Conservation (phyloP, 768 basidiomycete genomes). For the Trametes villosa region DNA sequence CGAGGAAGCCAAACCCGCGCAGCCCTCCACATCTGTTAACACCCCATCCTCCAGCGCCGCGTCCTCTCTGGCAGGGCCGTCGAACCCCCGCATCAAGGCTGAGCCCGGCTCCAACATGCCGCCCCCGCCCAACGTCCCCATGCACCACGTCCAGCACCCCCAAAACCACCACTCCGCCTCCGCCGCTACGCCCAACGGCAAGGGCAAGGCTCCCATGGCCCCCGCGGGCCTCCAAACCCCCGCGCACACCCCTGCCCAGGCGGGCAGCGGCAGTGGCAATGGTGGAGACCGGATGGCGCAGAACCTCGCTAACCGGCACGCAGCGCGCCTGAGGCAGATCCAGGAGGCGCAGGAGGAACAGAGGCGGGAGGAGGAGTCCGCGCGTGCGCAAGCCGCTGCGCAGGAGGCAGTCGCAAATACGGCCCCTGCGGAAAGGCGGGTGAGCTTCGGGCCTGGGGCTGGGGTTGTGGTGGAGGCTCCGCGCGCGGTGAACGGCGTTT, state of each 20-base stretch:
- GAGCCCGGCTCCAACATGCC: slow-evolving; percentile 18
- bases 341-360: slow-evolving; percentile 21
- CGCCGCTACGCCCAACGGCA: slow-evolving; percentile 21
- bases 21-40: slow-evolving; percentile 8
- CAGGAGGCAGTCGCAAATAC: neutral
- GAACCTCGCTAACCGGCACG: slow-evolving; percentile 6
- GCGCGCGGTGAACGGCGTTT: neutral
- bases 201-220: slow-evolving; percentile 12
- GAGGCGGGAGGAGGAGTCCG: slow-evolving; percentile 9
- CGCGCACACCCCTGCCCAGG: slow-evolving; percentile 37
- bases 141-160: no score
- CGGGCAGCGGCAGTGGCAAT: neutral
- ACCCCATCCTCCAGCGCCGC: slow-evolving; percentile 17
- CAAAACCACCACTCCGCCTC: no score
- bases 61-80: neutral
- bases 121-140: slow-evolving; percentile 43
- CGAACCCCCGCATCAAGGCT: slow-evolving; percentile 14
- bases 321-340: slow-evolving; percentile 9
- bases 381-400: neutral
- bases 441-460: slow-evolving; percentile 10
- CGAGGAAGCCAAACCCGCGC: slow-evolving; percentile 50
- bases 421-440: slow-evolving; percentile 11
- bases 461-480: neutral
- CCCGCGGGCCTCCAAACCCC: slow-evolving; percentile 38
- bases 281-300: slow-evolving; percentile 12